Conservation (phyloP, 2,329 filamentous ascomycete species). For the Exophiala xenobiotica region DNA sequence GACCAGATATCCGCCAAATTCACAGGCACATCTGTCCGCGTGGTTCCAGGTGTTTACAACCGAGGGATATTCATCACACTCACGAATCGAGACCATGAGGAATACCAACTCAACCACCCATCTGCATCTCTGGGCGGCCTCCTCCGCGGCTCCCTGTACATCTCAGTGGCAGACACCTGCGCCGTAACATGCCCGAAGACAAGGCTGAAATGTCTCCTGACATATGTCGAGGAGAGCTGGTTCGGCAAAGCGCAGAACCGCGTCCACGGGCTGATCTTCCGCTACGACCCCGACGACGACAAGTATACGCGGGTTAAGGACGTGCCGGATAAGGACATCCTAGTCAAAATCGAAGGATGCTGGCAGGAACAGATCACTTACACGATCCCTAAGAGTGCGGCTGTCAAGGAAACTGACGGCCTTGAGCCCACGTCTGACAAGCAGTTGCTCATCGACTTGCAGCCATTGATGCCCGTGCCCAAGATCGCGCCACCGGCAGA, state of each 20-base stretch:
- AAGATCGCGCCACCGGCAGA: slow-evolving; percentile 78
- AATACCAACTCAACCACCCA: slow-evolving; percentile 92
- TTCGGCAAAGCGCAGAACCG: slow-evolving; percentile 87
- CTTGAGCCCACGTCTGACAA: slow-evolving; percentile 55
- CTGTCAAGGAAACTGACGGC: slow-evolving; percentile 35
- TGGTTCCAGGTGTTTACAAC: slow-evolving; percentile 89
- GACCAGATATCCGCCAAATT: slow-evolving; percentile 98
- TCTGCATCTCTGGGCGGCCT: slow-evolving; percentile 89
- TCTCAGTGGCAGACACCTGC: slow-evolving; percentile 86
- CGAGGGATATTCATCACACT: slow-evolving; percentile 92
- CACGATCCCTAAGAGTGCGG: slow-evolving; percentile 39
- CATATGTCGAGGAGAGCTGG: slow-evolving; percentile 95
- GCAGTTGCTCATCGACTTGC: slow-evolving; percentile 81
- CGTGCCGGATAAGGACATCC: slow-evolving; percentile 78
- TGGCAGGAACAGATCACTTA: slow-evolving; percentile 76
- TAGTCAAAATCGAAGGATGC: slow-evolving; percentile 77
- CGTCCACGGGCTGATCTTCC: slow-evolving; percentile 87
- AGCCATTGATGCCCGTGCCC: slow-evolving; percentile 73
- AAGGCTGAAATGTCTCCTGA: slow-evolving; percentile 83
- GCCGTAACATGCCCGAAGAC: slow-evolving; percentile 89
- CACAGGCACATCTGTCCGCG: slow-evolving; percentile 89
- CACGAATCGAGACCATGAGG: slow-evolving; percentile 76
- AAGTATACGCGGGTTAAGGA: slow-evolving; percentile 77
- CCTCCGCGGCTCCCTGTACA: slow-evolving; percentile 79
- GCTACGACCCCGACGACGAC: slow-evolving; percentile 84